Base-by-base conservation (phyloP, 768 basidiomycete genomes). In the Rhizopogon vulgaris region DNA sequence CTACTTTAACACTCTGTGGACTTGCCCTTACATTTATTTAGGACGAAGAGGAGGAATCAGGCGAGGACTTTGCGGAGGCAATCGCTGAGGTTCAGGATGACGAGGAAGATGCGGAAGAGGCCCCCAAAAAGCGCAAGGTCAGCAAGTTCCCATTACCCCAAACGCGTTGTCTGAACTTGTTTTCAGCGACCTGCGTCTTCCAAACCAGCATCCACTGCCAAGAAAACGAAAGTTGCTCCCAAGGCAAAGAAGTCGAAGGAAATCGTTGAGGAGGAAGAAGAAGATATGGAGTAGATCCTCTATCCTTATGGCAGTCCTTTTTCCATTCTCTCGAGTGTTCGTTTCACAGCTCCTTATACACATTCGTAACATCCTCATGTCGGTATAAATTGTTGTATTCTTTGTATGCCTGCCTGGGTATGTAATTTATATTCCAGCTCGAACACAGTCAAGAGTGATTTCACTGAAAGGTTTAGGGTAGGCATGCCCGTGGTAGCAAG, bases 41-140 rank as follows among this genome's bases (percentile, higher is more conserved):
- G 62, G 57, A 58, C 18, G 70, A 70, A 27, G 71, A 65, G 12
- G 74, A 74, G 24, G 72, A 65, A 49, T 72, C 71, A 6, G 79
- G 68, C 9, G 78, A 79, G 47, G 77, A 80, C 57, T 77, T 77
- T 46, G 68, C 58, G 9, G 76, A 70, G 5, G 76, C 71, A 39
- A 62, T 73, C 61, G 74, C 62, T 53, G 76, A 67, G 1, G 68
- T 73, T 24, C 73, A 63, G n/a, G 77, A 74, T 10, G 78, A 75
- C 1, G 78, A 75, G 12, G 78, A 79, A 10, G 72, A 73, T 2
- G 69, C 68, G 6, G 54, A 48, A 6, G 72, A 71, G 8, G 51
- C 52, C 9, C 63, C 62, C 60, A 87, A 83, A 73, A 90, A 90
- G 70, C 83, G 85, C 70, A 86, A 88, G 82, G 86, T 83, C 59